Evolutionary conservation across 2,329 filamentous ascomycete species (phyloP).

Genomic region (Apiospora hydei): DNA sequence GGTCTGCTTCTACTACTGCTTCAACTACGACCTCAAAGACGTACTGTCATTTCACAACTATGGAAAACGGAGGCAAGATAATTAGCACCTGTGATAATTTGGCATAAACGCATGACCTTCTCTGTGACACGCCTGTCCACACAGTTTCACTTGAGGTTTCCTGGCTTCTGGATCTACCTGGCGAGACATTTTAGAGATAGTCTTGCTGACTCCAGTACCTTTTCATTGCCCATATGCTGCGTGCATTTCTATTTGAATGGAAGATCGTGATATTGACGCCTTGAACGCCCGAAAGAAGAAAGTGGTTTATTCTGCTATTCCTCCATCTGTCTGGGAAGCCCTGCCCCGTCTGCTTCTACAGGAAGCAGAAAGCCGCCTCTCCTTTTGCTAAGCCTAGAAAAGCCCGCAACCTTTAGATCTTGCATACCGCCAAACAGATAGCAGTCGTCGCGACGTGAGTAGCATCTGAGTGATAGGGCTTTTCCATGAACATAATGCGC

Average conservation of each 20-base stretch:
- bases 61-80: no score
- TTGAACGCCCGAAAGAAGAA: not conserved
- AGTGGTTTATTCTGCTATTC: not conserved
- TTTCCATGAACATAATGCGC: not conserved
- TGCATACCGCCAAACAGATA: no score
- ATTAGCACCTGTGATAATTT: not conserved
- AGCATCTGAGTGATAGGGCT: not conserved
- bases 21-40: no score
- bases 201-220: not conserved
- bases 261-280: not conserved
- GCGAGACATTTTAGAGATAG: not conserved
- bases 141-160: not conserved
- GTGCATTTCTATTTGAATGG: not conserved
- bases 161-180: not conserved
- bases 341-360: not conserved
- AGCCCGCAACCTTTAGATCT: not conserved
- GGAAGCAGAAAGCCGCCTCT: not conserved
- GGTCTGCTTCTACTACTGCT: no score
- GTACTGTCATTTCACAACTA: no score
- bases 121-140: not conserved
- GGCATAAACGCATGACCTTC: not conserved
- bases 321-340: not conserved
- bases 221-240: not conserved
- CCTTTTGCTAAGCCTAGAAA: not conserved
- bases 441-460: not conserved